Conservation (phyloP, 2,329 filamentous ascomycete species). For the Aureobasidium vineae region DNA sequence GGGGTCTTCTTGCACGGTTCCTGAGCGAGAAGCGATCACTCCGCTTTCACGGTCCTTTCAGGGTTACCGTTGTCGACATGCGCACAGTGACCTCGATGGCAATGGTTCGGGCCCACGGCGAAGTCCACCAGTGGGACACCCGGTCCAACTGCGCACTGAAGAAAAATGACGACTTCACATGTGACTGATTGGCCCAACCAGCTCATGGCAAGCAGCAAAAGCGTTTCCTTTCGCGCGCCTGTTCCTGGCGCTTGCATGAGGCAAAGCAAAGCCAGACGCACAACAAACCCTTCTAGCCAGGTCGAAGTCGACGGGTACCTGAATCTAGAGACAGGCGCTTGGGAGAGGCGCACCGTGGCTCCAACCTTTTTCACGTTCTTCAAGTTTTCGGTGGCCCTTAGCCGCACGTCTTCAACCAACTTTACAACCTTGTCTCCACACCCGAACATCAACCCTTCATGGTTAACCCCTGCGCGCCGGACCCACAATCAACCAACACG, state of each 20-base stretch:
- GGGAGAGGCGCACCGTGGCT: not conserved
- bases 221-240: constrained; percentile 17
- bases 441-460: constrained; percentile 20
- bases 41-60: constrained; percentile 10
- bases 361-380: constrained; percentile 22
- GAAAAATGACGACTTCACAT: not conserved
- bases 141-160: constrained; percentile 4
- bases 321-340: constrained; percentile 18
- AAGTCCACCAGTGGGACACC: constrained; percentile 15
- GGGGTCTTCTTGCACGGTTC: constrained; percentile 3
- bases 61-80: constrained; percentile 1
- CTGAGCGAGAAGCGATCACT: constrained; percentile 13
- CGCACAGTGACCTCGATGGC: constrained; percentile 17
- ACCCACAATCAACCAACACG: constrained; percentile 23
- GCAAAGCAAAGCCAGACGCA: constrained; percentile 19
- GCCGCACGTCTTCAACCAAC: constrained; percentile 13
- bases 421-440: constrained; percentile 21
- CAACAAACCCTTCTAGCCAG: constrained; percentile 18
- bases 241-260: constrained; percentile 22
- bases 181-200: not conserved
- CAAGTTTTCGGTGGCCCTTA: constrained; percentile 12
- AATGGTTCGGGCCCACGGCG: not conserved
- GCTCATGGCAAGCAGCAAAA: not conserved
- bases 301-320: constrained; percentile 19
- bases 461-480: constrained; percentile 5